Base-by-base conservation (phyloP, 345 rosid species). In the Citrus maxima region DNA sequence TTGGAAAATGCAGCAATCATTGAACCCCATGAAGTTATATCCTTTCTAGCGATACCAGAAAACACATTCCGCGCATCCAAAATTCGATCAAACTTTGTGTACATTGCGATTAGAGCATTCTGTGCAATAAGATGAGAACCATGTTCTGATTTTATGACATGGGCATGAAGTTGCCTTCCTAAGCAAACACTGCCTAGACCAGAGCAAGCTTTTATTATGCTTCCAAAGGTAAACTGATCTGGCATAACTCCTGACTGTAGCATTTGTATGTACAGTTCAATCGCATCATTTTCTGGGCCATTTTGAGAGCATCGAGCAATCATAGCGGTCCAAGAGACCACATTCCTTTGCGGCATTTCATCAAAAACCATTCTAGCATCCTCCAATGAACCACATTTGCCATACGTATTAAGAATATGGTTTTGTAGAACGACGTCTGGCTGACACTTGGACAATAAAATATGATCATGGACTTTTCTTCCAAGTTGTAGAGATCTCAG, bases 241-340 rank as follows among this genome's bases (percentile, higher is more conserved):
- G 4, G 34, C 34, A 74, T 67, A 28, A 85, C 19, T 69, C 81
- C 87, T 9, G 58, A 81, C 82, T 5, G 77, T 77, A 89, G 80
- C 94, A 89, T 88, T 75, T 81, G 77, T 35, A 80, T 10, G 76
- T 87, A 89, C 71, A 90, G 58, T 16, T 70, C 75, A 77, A 90
- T 75, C 1, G 90, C 92, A 61, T 83, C 79, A 5, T 55, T 37
- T 55, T 79, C 82, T 68, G 86, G 84, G 54, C 91, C 94, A 28
- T 88, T 88, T 80, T 88, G 92, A 6, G 97, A 90, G 83, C 86
- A 93, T 62, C 96, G 96, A 84, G 90, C 91, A 70, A 94, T 91
- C 84, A 96, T 77, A 38, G 93, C 88, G 27, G 98, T 91, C 91
- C 93, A 94, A 59, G 97, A 94, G 75, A 94, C 95, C 70, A 90